Evolutionary conservation across 371 early-diverging fungal genomes (phyloP), one percentile per base, ranked within the genome.

Genomic region (Mortierella sp.): DNA sequence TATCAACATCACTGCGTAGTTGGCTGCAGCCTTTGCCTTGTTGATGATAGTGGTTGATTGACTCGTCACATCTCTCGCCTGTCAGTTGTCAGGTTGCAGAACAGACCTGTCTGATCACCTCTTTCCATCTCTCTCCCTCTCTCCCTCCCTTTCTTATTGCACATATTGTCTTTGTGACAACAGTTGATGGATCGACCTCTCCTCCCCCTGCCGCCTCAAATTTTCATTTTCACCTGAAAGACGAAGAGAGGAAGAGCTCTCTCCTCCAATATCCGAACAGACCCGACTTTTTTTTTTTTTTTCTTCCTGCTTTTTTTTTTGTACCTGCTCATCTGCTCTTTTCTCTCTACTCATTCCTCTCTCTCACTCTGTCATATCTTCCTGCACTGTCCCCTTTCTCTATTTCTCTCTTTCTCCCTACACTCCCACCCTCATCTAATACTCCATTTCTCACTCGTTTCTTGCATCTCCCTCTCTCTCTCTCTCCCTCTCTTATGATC

Each of bases 401-500:
- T 48, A 16, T 51, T 48, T 23, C 30, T n/a, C 30, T 53, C 50
- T 55, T 29, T 47, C 45, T 57, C 23, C 25, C 18, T 18, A 23
- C 29, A 29, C 55, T 67, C 55, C 25, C 59, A n/a, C 18, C 25
- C 26, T 29, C 59, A 29, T 47, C 52, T 52, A 57, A 9, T 51
- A 62, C 46, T 43, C 52, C 43, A 52, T 53, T 25, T 44, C 47
- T 59, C 59, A 57, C 30, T 45, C 52, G 30, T 44, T 23, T 28
- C 16, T 37, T 56, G 28, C 55, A 56, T 68, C 9, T 37, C 50
- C 21, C 16, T 28, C 29, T 21, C 55, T 60, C 55, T 43, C 58
- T 23, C 16, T 30, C 25, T 28, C 59, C 46, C 43, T 57, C 52
- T 58, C 4, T 50, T 15, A 21, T 14, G 12, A 30, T 18, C 16